Base-by-base conservation (phyloP, 768 basidiomycete species). In the Clathrus columnatus region DNA sequence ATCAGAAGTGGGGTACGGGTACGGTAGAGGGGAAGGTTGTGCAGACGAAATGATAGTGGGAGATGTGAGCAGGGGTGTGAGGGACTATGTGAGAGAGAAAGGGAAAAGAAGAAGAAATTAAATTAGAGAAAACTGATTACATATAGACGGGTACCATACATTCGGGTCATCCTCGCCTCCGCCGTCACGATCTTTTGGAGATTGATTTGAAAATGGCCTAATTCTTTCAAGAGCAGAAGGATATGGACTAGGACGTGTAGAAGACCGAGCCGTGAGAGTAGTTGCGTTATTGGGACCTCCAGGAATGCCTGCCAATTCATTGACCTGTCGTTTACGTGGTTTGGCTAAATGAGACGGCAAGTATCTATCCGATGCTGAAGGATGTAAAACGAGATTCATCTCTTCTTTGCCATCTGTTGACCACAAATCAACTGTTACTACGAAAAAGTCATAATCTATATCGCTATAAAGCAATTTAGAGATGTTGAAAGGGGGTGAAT, bases 401-500 rank as follows among this genome's bases (percentile, higher is more conserved):
- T 95, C 90, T 27, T 83, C 78, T 60, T 77, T 82, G 14, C 82
- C 86, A 61, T 93, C 91, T 44, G 75, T 77, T 0, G 89, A 90
- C 88, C 91, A 95, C 2, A 97, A 72, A 70, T 96, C 93, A n/a
- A 91, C 91, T 17, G 89, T 88, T 24, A 91, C 85, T 43, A 96
- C 69, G 67, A 97, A 90, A 70, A 92, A 94, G 1, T 88, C 87
- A 59, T 78, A 83, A 67, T 94, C 87, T 49, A 95, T 75, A 47
- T 90, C 85, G 60, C 93, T 95, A 64, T 16, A 36, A 57, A 29
- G 42, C 60, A 54, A 61, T 56, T 45, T 51, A 20, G 45, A 50
- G 30, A 48, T 48, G 57, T 28, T 45, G 50, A 32, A 17, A 24
- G 20, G 17, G 44, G 18, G 27, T 49, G 42, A 2, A n/a, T 10